A percentile compares a stretch with the other conserved stretches of the same genome.
These are phyloP conservation scores for Microsporum audouinii DNA, from an alignment of 2,329 filamentous ascomycete species.

Conservation along the genomic window DNA sequence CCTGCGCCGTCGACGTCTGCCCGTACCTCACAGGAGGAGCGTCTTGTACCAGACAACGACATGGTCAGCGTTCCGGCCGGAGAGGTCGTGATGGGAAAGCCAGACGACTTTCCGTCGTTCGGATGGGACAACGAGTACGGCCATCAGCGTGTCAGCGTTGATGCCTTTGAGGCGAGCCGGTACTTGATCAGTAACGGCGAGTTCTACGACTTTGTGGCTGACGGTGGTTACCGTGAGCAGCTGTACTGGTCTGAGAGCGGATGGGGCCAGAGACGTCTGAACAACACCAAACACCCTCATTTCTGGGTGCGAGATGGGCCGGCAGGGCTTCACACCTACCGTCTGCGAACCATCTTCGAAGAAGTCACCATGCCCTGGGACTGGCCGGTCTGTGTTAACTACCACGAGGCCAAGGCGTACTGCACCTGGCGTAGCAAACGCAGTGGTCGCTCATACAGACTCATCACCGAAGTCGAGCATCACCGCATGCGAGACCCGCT, in stretches of 20 bases:
- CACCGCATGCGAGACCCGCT: neutral
- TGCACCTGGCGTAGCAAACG: conserved; percentile 1
- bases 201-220: neutral
- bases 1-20: neutral
- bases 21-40: neutral
- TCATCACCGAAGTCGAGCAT: neutral
- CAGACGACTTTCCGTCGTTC: neutral
- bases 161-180: neutral
- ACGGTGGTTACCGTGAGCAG: neutral
- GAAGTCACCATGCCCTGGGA: neutral
- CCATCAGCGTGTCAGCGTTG: neutral
- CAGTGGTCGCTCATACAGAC: neutral
- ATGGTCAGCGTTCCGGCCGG: neutral
- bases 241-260: neutral
- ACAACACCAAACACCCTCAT: neutral
- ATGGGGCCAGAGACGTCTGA: neutral
- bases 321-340: neutral
- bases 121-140: conserved; percentile 2
- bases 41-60: neutral
- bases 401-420: conserved; percentile 1
- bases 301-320: neutral
- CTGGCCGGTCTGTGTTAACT: neutral
- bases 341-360: neutral
- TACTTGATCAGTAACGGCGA: neutral
- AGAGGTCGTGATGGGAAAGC: neutral